Evolutionary conservation across 768 basidiomycete species (phyloP).

Genomic region (Chalciporus piperatus): DNA sequence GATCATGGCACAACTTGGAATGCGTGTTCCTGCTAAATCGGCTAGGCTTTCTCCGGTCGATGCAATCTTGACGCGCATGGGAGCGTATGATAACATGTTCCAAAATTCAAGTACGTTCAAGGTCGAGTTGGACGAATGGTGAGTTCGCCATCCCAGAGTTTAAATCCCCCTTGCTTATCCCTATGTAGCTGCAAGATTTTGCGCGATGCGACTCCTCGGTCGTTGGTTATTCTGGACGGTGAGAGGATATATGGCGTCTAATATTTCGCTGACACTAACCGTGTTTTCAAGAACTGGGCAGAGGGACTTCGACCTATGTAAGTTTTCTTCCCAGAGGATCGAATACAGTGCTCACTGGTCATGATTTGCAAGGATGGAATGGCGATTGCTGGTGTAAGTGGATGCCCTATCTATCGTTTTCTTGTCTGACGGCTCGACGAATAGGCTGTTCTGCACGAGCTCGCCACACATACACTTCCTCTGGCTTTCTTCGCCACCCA

Average conservation of each 20-base stretch:
- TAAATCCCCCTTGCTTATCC: not conserved
- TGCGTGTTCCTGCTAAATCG: slow-evolving; percentile 84
- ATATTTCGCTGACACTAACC: slow-evolving; percentile 9
- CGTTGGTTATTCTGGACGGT: slow-evolving; percentile 95
- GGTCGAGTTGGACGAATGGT: slow-evolving; percentile 98
- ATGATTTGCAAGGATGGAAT: slow-evolving; percentile 78
- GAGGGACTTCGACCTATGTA: slow-evolving; percentile 94
- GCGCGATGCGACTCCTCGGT: slow-evolving; percentile 89
- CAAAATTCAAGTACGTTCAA: slow-evolving; percentile 95
- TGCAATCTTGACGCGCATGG: slow-evolving; percentile 94
- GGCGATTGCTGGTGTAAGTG: slow-evolving; percentile 86
- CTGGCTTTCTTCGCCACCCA: slow-evolving; percentile 97
- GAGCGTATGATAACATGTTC: slow-evolving; percentile 98
- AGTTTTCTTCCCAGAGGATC: slow-evolving; percentile 20
- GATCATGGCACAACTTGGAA: slow-evolving; percentile 95
- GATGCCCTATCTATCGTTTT: not conserved
- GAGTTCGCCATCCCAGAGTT: slow-evolving; percentile 5
- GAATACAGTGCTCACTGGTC: slow-evolving; percentile 11
- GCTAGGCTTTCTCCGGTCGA: slow-evolving; percentile 92
- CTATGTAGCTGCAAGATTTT: slow-evolving; percentile 80
- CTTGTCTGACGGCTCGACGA: slow-evolving; percentile 6
- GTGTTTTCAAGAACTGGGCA: slow-evolving; percentile 69
- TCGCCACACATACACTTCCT: slow-evolving; percentile 89
- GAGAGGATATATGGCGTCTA: slow-evolving; percentile 19
- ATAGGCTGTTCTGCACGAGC: slow-evolving; percentile 88